Evolutionary conservation across 2,329 filamentous ascomycete genomes (phyloP).

Genomic region (Exophiala aquamarina): DNA sequence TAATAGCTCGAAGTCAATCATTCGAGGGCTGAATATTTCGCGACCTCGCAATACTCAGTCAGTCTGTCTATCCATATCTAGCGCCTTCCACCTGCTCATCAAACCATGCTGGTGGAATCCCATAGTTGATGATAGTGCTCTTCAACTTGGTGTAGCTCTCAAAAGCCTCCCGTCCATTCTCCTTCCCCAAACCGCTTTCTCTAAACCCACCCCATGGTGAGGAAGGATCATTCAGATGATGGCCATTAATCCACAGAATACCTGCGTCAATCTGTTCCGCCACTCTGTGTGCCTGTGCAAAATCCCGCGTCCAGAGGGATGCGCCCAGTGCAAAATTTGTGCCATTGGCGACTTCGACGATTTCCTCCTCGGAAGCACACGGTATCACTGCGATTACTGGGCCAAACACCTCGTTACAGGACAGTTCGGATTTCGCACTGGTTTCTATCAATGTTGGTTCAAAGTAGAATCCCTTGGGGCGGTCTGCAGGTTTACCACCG

Average conservation of each 20-base stretch:
- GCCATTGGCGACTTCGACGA: conserved; percentile 49
- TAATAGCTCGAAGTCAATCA: too few species aligned
- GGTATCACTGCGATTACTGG: conserved; percentile 51
- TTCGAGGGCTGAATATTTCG: too few species aligned
- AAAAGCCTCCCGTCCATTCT: conserved; percentile 69
- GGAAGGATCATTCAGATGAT: conserved; percentile 71
- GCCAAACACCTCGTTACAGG: conserved; percentile 49
- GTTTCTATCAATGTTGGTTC: conserved; percentile 48
- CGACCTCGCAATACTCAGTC: too few species aligned
- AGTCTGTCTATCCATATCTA: conserved; percentile 59
- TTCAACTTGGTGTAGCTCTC: conserved; percentile 54
- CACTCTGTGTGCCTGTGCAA: conserved; percentile 49
- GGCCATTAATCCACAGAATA: conserved; percentile 52
- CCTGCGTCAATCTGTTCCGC: conserved; percentile 49
- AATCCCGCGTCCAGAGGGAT: conserved; percentile 52
- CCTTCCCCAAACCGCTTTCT: conserved; percentile 67
- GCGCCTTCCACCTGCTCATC: conserved; percentile 57
- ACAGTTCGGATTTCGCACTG: conserved; percentile 28
- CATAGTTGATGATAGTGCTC: conserved; percentile 71
- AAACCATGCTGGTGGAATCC: conserved; percentile 67
- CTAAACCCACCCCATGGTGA: conserved; percentile 69
- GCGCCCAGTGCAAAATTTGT: conserved; percentile 52
- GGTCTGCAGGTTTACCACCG: conserved; percentile 54
- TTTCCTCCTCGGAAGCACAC: conserved; percentile 49
- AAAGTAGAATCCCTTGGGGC: conserved; percentile 51